Conservation (phyloP, 495 filamentous ascomycete species). For the Platismatia glauca region DNA sequence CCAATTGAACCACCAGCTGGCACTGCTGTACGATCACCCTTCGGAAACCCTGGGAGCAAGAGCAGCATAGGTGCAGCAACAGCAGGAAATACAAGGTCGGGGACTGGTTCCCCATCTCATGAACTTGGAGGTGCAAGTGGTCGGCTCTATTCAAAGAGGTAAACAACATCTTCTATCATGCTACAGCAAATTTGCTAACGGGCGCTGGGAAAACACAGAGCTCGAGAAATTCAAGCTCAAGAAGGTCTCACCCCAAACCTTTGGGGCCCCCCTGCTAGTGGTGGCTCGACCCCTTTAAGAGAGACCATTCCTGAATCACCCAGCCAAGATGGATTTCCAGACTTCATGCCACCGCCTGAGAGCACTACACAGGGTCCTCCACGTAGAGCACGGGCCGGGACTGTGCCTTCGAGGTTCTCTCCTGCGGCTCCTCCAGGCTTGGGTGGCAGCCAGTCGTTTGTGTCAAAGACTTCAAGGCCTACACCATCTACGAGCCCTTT, state of each 20-base stretch:
- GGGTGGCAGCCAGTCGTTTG: conserved; percentile 52
- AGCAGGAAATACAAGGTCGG: conserved; percentile 60
- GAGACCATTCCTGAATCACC: conserved; percentile 95
- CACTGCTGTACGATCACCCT: conserved; percentile 61
- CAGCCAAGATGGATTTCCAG: conserved; percentile 91
- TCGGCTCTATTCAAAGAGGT: conserved; percentile 88
- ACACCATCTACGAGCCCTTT: conserved; percentile 91
- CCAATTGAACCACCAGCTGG: conserved; percentile 71
- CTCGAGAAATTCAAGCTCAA: conserved; percentile 94
- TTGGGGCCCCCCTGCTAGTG: conserved; percentile 93
- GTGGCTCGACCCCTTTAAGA: conserved; percentile 87
- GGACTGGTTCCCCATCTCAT: conserved; percentile 95
- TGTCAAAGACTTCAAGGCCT: conserved; percentile 75
- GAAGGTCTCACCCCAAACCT: conserved; percentile 80
- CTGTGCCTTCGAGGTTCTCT: conserved; percentile 89
- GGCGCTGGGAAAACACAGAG: conserved; percentile 40
- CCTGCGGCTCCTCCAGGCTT: conserved; percentile 46
- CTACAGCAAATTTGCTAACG: conserved; percentile 15
- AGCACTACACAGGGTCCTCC: conserved; percentile 48
- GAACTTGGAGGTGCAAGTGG: conserved; percentile 51
- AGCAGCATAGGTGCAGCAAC: conserved; percentile 59
- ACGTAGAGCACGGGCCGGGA: conserved; percentile 79
- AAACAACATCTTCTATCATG: conserved; percentile 31
- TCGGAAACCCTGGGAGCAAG: conserved; percentile 57
- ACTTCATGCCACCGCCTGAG: conserved; percentile 63